Conservation (phyloP, 164 flowering plant species). For the Magnolia kwangsiensis region DNA sequence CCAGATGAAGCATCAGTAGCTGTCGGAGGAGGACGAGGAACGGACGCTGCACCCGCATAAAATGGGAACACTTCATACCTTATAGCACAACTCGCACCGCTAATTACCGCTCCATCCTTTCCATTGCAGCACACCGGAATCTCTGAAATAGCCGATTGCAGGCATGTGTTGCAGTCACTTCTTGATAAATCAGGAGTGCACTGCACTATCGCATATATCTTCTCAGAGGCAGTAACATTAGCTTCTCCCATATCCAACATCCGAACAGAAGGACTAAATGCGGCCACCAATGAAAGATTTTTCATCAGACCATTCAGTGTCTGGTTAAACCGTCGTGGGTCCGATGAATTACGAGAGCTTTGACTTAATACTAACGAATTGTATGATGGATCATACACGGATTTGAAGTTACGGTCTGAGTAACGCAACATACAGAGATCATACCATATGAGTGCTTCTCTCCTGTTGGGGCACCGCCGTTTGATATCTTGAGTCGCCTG, state of each 20-base stretch:
- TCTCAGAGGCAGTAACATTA: background rate
- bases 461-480: constrained; percentile 29
- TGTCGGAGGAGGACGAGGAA: too few species aligned
- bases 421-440: constrained; percentile 43
- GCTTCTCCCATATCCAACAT: constrained; percentile 11
- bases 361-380: constrained; percentile 29
- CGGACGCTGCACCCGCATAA: too few species aligned
- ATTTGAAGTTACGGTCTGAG: constrained; percentile 36
- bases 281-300: constrained; percentile 22
- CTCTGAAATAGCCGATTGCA: constrained; percentile 32
- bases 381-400: constrained; percentile 19
- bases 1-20: too few species aligned
- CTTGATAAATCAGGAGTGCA: constrained; percentile 44
- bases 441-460: constrained; percentile 37
- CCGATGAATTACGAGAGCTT: constrained; percentile 11
- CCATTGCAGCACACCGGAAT: constrained; percentile 46
- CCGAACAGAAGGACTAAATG: constrained; percentile 17
- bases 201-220: constrained; percentile 40
- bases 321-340: constrained; percentile 26
- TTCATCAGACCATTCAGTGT: constrained; percentile 20
- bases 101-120: constrained; percentile 25
- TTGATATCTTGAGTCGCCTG: constrained; percentile 25
- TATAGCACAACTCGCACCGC: too few species aligned
- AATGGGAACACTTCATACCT: too few species aligned
- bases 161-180: constrained; percentile 38